phyloP scores from a whole-genome alignment of 768 basidiomycete genomes.

The Thelephora aurantiotincta region DNA sequence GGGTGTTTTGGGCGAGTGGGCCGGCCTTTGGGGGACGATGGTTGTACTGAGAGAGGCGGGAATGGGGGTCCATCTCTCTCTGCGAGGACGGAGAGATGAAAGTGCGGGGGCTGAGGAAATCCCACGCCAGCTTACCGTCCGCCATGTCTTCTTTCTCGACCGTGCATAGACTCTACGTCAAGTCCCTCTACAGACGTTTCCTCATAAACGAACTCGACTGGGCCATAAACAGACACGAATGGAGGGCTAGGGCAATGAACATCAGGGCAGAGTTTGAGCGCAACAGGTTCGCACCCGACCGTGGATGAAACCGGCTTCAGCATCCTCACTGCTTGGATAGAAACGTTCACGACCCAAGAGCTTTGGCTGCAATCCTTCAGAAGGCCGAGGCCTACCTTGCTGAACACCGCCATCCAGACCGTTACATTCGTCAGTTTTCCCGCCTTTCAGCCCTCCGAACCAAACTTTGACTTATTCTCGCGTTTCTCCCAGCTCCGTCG shows the following conservation, averaged over 20 bases:
- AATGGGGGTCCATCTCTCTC: conserved; percentile 60
- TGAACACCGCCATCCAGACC: conserved; percentile 69
- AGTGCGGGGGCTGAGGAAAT: background rate
- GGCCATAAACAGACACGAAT: conserved; percentile 74
- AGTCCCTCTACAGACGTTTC: conserved; percentile 81
- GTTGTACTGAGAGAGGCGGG: conserved; percentile 62
- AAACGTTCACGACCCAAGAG: conserved; percentile 73
- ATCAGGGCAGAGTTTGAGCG: conserved; percentile 89
- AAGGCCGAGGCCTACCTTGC: conserved; percentile 69
- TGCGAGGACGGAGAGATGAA: background rate
- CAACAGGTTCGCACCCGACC: conserved; percentile 51
- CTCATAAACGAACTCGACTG: conserved; percentile 85
- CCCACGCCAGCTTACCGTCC: conserved; percentile 30
- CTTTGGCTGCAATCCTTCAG: conserved; percentile 61
- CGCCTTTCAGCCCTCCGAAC: background rate
- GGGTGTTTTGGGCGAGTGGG: conserved; percentile 30
- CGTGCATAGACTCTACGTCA: conserved; percentile 73
- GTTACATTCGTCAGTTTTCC: conserved; percentile 68
- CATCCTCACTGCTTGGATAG: conserved; percentile 22
- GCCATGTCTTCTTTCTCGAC: conserved; percentile 38
- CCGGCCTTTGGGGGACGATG: conserved; percentile 56
- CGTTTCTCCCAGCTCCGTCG: conserved; percentile 39
- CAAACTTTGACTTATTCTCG: background rate
- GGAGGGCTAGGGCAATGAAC: conserved; percentile 72
- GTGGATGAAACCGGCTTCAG: background rate